Conservation (phyloP, 345 rosid species). For the Linum tenue region DNA sequence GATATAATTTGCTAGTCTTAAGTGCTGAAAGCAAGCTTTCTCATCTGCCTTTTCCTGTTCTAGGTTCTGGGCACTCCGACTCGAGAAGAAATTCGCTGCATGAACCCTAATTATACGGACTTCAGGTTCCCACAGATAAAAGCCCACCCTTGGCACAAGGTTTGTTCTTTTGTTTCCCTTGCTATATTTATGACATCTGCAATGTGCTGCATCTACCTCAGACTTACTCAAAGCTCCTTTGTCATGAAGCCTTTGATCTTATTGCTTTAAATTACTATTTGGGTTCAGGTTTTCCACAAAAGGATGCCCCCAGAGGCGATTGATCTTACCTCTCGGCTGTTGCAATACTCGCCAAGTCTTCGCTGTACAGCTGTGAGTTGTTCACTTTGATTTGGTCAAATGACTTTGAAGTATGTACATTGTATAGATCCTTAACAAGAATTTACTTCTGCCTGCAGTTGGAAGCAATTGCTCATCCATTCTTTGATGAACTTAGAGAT, state of each 20-base stretch:
- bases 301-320: conserved; percentile 89
- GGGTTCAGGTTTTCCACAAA: conserved; percentile 59
- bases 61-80: conserved; percentile 92
- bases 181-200: not conserved
- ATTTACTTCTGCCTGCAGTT: conserved; percentile 30
- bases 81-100: conserved; percentile 87
- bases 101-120: conserved; percentile 80
- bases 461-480: conserved; percentile 74
- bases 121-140: conserved; percentile 69
- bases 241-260: not conserved
- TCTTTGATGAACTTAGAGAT: conserved; percentile 76
- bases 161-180: conserved; percentile 11
- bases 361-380: conserved; percentile 73
- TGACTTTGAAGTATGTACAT: not conserved
- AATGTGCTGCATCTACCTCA: not conserved
- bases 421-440: not conserved
- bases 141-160: conserved; percentile 93
- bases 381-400: not conserved
- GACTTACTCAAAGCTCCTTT: not conserved
- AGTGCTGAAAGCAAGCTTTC: conserved; percentile 6
- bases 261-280: not conserved
- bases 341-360: conserved; percentile 75
- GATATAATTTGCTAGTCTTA: not conserved
- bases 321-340: conserved; percentile 74
- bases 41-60: conserved; percentile 10